Percentiles rank a stretch among this genome's conserved stretches.
Conservation (phyloP, 129 eudicot genomes). For the Rutidosis leptorrhynchoides region DNA sequence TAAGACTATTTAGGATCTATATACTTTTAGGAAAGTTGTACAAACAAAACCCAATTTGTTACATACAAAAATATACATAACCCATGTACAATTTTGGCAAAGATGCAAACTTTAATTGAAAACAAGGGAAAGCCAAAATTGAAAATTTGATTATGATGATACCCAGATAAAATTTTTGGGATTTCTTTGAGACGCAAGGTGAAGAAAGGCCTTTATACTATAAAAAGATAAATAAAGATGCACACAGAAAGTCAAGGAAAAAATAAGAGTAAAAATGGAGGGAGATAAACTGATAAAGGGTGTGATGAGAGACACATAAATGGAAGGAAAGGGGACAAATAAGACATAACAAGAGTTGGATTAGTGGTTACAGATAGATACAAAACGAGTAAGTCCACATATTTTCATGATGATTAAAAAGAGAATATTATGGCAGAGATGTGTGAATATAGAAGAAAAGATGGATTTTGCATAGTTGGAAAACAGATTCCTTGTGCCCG, state of each 20-base stretch:
- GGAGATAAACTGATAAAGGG: background rate
- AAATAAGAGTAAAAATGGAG: background rate
- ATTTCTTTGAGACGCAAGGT: slow-evolving; percentile 7
- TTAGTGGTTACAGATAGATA: slow-evolving; percentile 34
- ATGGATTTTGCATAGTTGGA: slow-evolving; percentile 22
- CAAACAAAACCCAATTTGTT: slow-evolving; percentile 16
- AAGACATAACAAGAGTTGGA: slow-evolving; percentile 18
- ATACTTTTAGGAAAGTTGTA: background rate
- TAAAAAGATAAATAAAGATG: background rate
- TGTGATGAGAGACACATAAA: slow-evolving; percentile 30
- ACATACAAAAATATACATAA: background rate
- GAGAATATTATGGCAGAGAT: slow-evolving; percentile 8
- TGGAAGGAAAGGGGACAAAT: slow-evolving; percentile 31
- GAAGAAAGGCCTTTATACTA: background rate
- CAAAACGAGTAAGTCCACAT: slow-evolving; percentile 38
- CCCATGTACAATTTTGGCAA: slow-evolving; percentile 4
- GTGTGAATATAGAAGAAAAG: slow-evolving; percentile 7
- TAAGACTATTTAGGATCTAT: background rate
- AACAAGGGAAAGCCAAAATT: slow-evolving; percentile 11
- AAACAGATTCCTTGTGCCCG: slow-evolving; percentile 29
- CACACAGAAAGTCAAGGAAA: background rate
- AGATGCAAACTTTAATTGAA: slow-evolving; percentile 18
- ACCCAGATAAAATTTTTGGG: slow-evolving; percentile 5
- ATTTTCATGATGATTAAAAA: slow-evolving; percentile 18
- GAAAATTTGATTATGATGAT: slow-evolving; percentile 2